Evolutionary conservation across 2,329 filamentous ascomycete genomes (phyloP).

Genomic region (Pestalotiopsis sp.): DNA sequence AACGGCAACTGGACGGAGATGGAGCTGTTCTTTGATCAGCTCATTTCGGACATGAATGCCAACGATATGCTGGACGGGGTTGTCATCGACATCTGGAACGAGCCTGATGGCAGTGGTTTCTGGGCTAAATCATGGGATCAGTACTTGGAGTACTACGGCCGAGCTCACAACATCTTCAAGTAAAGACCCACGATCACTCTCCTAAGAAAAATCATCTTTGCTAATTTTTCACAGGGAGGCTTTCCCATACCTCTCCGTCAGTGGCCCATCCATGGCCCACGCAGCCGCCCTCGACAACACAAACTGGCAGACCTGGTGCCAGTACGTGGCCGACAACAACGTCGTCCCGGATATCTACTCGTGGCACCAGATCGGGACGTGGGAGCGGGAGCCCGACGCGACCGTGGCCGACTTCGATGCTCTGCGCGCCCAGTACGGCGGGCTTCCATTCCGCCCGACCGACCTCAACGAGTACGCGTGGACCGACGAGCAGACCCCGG

Average conservation of each 20-base stretch:
- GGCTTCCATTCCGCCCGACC: conserved; percentile 36
- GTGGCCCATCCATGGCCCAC: background rate
- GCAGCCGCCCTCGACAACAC: background rate
- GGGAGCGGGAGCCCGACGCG: background rate
- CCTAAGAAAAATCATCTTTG: background rate
- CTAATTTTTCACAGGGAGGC: background rate
- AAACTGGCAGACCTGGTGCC: background rate
- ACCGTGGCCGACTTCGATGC: background rate
- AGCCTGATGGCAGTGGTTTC: background rate
- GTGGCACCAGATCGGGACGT: background rate
- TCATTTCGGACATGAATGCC: background rate
- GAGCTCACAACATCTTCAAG: background rate
- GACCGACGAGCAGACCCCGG: conserved; percentile 42
- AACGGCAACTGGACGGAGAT: background rate
- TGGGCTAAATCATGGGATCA: background rate
- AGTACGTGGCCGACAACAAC: background rate
- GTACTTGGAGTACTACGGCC: background rate
- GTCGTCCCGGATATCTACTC: background rate
- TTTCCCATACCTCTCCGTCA: background rate
- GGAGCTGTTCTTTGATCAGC: background rate
- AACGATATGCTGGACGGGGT: background rate
- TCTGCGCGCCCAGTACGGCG: background rate
- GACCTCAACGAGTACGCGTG: conserved; percentile 54
- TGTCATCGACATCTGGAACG: background rate
- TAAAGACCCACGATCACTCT: background rate